These are phyloP conservation scores for Fonsecaea pugnacius DNA, from an alignment of 2,329 filamentous ascomycete genomes.

Conservation along the genomic window DNA sequence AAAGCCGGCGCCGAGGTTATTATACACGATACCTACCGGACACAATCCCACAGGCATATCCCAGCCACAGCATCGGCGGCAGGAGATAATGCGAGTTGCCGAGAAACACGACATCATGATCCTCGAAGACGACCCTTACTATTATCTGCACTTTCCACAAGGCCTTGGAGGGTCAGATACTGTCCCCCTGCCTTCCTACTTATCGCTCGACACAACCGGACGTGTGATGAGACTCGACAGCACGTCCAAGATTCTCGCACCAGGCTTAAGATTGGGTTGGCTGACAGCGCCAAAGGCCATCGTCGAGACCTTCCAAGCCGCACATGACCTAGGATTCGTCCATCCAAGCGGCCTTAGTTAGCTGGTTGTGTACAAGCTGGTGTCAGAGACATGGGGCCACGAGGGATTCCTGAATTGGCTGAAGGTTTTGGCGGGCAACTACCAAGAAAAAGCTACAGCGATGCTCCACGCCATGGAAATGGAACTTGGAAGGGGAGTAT, in stretches of 20 bases:
- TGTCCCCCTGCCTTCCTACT: background rate
- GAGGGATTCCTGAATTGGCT: constrained; percentile 10
- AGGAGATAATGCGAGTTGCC: background rate
- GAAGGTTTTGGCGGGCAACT: constrained; percentile 6
- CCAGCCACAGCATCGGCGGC: background rate
- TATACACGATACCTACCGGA: constrained; percentile 12
- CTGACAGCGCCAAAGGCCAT: constrained; percentile 9
- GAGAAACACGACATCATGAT: constrained; percentile 14
- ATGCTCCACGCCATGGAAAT: background rate
- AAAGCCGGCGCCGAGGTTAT: background rate
- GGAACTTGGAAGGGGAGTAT: background rate
- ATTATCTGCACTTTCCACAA: constrained; percentile 9
- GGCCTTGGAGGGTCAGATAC: background rate
- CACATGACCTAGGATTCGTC: constrained; percentile 9
- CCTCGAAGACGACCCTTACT: constrained; percentile 16
- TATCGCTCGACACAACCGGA: background rate
- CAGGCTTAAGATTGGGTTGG: constrained; percentile 11
- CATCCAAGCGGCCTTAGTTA: constrained; percentile 13
- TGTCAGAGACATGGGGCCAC: constrained; percentile 12
- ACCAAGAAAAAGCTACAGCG: background rate
- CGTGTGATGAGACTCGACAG: constrained; percentile 10
- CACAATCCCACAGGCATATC: constrained; percentile 4
- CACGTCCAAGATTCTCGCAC: constrained; percentile 4
- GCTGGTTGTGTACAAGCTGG: constrained; percentile 32
- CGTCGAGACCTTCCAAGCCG: constrained; percentile 12